phyloP scores from a whole-genome alignment of 305 asterid genomes.

The Lippia alba region DNA sequence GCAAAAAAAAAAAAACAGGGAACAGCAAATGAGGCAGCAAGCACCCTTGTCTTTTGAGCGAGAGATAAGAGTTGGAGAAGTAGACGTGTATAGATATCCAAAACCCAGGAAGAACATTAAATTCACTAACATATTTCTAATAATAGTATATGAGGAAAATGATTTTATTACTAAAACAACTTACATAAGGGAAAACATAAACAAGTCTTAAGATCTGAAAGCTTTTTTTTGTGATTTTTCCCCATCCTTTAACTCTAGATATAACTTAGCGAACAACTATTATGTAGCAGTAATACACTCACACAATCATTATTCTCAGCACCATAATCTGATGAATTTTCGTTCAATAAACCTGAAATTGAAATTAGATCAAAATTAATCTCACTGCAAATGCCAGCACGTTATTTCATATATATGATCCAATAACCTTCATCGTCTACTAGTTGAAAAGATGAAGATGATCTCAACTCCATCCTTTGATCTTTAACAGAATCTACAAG shows the following conservation, averaged over 20 bases:
- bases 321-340: slow-evolving; percentile 36
- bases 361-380: slow-evolving; percentile 33
- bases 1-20: slow-evolving; percentile 37
- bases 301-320: slow-evolving; percentile 50
- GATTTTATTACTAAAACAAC: slow-evolving; percentile 9
- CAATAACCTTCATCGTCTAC: slow-evolving; percentile 47
- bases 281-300: slow-evolving; percentile 35
- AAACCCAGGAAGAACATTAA: slow-evolving; percentile 8
- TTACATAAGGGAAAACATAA: slow-evolving; percentile 1
- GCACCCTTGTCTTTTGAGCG: neutral
- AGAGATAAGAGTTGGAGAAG: slow-evolving; percentile 7
- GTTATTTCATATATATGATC: slow-evolving; percentile 5
- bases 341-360: slow-evolving; percentile 51
- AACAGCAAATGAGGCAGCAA: slow-evolving; percentile 35
- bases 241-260: slow-evolving; percentile 16
- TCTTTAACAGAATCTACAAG: slow-evolving; percentile 64
- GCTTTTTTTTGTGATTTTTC: slow-evolving; percentile 4
- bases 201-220: slow-evolving; percentile 21
- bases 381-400: slow-evolving; percentile 24
- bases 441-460: slow-evolving; percentile 37
- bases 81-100: neutral
- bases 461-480: slow-evolving; percentile 34
- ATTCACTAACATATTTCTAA: slow-evolving; percentile 19
- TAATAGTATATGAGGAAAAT: slow-evolving; percentile 14
- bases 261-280: neutral